phyloP scores from a whole-genome alignment of 1,139 yeast species.

The Trichomonascaceae sp. region DNA sequence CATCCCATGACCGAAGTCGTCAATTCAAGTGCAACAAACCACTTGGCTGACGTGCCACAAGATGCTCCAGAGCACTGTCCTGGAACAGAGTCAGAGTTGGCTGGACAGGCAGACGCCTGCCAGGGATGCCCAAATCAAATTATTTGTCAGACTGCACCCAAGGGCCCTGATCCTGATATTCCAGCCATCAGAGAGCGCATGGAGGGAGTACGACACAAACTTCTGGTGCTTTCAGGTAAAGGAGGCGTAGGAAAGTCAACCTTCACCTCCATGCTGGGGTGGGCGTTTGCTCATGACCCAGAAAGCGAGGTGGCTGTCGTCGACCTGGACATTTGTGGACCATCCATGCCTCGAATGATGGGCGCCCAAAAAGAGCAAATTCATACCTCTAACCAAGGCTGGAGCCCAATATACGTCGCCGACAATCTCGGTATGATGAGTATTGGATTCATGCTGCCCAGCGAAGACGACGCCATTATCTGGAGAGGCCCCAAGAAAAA shows the following conservation, averaged over 20 bases:
- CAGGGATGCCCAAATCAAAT: conserved; percentile 88
- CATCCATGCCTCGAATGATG: conserved; percentile 87
- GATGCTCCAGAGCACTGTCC: conserved; percentile 73
- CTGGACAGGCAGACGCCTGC: conserved; percentile 93
- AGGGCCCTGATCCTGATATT: conserved; percentile 93
- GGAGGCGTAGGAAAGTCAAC: conserved; percentile 99
- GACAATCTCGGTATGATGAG: conserved; percentile 95
- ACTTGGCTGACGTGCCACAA: no score
- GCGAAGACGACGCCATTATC: conserved; percentile 83
- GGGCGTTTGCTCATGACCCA: conserved; percentile 91
- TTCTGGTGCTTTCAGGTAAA: conserved; percentile 82
- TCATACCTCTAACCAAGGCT: conserved; percentile 83
- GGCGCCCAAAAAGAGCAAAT: conserved; percentile 83
- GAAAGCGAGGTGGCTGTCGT: conserved; percentile 84
- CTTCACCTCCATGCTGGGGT: conserved; percentile 83
- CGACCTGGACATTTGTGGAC: conserved; percentile 97
- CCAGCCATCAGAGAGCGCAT: conserved; percentile 63
- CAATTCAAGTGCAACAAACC: no score
- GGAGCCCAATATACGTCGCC: conserved; percentile 94
- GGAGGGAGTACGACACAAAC: conserved; percentile 60
- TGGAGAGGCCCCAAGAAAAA: conserved; percentile 97
- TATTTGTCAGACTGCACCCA: conserved; percentile 77
- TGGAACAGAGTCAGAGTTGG: conserved; percentile 87
- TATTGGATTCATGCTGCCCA: conserved; percentile 90
- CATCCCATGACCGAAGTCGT: no score